These are phyloP conservation scores for Penicillium thymicola DNA, from an alignment of 2,329 filamentous ascomycete species.

Conservation along the genomic window DNA sequence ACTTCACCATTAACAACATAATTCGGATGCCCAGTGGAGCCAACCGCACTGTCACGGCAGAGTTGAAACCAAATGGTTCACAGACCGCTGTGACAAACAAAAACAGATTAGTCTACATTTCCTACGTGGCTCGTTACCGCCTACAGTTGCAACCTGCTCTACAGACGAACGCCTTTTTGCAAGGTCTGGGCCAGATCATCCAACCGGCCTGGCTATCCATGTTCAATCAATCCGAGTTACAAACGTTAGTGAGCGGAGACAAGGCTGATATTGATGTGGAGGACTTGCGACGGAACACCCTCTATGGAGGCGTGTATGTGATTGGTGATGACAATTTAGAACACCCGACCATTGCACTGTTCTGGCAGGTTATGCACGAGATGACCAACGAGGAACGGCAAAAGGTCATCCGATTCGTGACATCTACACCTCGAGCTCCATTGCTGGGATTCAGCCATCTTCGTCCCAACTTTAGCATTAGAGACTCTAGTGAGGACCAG, in stretches of 20 bases:
- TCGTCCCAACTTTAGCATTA: slow-evolving; percentile 81
- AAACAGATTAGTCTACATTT: slow-evolving; percentile 91
- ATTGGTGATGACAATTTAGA: slow-evolving; percentile 87
- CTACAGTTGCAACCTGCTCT: slow-evolving; percentile 72
- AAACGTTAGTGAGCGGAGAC: slow-evolving; percentile 88
- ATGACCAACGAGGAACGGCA: slow-evolving; percentile 74
- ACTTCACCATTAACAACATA: slow-evolving; percentile 83
- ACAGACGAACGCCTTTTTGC: slow-evolving; percentile 86
- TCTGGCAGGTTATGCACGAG: slow-evolving; percentile 83
- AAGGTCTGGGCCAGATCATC: slow-evolving; percentile 81
- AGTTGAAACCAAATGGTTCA: slow-evolving; percentile 73
- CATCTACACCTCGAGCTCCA: slow-evolving; percentile 84
- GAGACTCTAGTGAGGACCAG: slow-evolving; percentile 75
- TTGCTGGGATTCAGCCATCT: slow-evolving; percentile 84
- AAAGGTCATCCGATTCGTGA: slow-evolving; percentile 92
- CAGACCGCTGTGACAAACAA: slow-evolving; percentile 80
- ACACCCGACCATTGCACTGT: slow-evolving; percentile 78
- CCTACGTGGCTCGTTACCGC: slow-evolving; percentile 82
- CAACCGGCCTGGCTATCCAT: slow-evolving; percentile 91
- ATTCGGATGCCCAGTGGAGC: slow-evolving; percentile 52
- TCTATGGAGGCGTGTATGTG: slow-evolving; percentile 81
- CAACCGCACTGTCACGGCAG: slow-evolving; percentile 64
- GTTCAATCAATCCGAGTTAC: slow-evolving; percentile 96
- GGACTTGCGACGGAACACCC: slow-evolving; percentile 78
- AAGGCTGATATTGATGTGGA: slow-evolving; percentile 80